phyloP scores from a whole-genome alignment of 1,139 yeast species.

The Blastobotrys malaysiensis region DNA sequence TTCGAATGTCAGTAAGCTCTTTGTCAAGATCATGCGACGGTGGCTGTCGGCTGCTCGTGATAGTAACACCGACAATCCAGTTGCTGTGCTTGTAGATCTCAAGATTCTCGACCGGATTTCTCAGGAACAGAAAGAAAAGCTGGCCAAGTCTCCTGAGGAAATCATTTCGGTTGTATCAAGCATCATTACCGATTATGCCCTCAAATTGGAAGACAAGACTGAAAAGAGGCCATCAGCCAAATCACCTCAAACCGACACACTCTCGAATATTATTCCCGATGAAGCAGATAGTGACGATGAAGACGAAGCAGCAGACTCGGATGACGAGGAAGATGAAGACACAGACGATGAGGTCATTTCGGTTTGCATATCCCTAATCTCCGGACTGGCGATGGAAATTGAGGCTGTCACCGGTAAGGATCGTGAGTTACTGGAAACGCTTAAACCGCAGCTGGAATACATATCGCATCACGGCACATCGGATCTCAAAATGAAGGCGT shows the following conservation, averaged over 20 bases:
- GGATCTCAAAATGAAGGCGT: slow-evolving; percentile 18
- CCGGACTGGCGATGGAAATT: slow-evolving; percentile 23
- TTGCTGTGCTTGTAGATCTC: slow-evolving; percentile 56
- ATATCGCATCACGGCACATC: slow-evolving; percentile 19
- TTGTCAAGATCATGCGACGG: slow-evolving; percentile 48
- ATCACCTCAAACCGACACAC: not conserved
- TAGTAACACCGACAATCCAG: slow-evolving; percentile 14
- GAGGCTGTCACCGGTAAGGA: slow-evolving; percentile 37
- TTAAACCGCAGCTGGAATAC: slow-evolving; percentile 31
- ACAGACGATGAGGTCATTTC: slow-evolving; percentile 29
- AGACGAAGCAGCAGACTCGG: slow-evolving; percentile 28
- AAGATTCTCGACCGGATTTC: slow-evolving; percentile 60
- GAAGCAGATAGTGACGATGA: slow-evolving; percentile 24
- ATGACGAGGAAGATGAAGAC: slow-evolving; percentile 25
- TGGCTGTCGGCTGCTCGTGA: slow-evolving; percentile 46
- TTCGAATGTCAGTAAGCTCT: slow-evolving; percentile 43
- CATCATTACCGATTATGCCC: slow-evolving; percentile 35
- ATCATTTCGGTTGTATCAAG: slow-evolving; percentile 52
- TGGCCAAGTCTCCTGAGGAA: slow-evolving; percentile 59
- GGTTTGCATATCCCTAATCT: slow-evolving; percentile 27
- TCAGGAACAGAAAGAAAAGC: slow-evolving; percentile 52
- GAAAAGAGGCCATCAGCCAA: slow-evolving; percentile 4
- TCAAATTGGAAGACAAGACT: slow-evolving; percentile 15
- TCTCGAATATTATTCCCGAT: slow-evolving; percentile 20
- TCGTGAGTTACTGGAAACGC: slow-evolving; percentile 36